phyloP scores from a whole-genome alignment of 768 basidiomycete species.

The Pholiota microspora region DNA sequence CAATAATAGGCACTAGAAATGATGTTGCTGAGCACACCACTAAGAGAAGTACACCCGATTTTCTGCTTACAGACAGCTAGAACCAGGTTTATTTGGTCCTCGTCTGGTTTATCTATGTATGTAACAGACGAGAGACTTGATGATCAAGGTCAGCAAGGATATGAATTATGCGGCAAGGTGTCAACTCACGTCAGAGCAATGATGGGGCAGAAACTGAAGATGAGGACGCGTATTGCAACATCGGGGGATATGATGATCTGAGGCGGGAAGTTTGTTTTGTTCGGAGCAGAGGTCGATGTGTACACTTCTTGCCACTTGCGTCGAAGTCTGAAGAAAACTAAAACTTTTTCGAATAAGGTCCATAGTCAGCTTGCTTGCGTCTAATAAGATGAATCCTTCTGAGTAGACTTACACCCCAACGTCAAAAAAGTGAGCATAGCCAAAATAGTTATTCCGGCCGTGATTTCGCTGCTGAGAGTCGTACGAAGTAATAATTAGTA shows the following conservation, averaged over 20 bases:
- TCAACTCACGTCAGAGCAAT: neutral
- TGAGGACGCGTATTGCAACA: neutral
- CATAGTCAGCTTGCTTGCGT: neutral
- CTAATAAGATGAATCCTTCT: too few species aligned
- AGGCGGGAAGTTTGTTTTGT: neutral
- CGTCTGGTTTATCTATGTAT: neutral
- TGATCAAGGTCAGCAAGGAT: neutral
- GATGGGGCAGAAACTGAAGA: constrained; percentile 1
- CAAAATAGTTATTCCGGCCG: neutral
- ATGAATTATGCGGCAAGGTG: too few species aligned
- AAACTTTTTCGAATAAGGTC: neutral
- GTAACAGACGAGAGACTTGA: neutral
- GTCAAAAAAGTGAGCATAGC: neutral
- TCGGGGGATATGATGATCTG: neutral
- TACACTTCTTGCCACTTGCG: neutral
- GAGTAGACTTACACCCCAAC: neutral
- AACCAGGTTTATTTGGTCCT: neutral
- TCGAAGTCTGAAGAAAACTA: neutral
- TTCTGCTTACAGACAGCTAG: neutral
- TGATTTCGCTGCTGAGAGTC: neutral
- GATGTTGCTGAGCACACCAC: neutral
- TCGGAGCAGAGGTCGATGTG: neutral
- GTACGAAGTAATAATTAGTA: neutral
- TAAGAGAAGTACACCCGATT: neutral
- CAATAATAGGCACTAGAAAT: neutral